Conservation (phyloP, 345 rosid species). For the Linum usitatissimum region DNA sequence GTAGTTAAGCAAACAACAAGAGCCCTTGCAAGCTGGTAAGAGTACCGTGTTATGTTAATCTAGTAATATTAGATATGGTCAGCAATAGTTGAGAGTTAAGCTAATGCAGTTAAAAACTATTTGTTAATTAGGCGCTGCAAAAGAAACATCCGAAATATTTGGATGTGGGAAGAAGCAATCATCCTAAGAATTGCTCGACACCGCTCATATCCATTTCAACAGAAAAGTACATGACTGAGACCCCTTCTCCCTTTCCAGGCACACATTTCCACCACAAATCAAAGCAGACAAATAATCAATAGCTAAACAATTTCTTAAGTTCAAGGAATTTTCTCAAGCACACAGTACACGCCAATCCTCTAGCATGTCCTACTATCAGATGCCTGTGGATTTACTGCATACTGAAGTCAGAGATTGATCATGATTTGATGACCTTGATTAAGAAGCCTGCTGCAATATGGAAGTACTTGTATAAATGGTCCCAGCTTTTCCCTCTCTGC, state of each 20-base stretch:
- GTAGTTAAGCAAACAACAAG: constrained; percentile 4
- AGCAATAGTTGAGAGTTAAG: neutral
- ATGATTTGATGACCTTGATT: constrained; percentile 49
- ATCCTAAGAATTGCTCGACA: neutral
- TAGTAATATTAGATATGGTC: neutral
- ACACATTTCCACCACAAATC: neutral
- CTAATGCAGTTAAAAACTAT: neutral
- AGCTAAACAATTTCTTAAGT: neutral
- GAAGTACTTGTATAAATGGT: constrained; percentile 68
- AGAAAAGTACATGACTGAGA: neutral
- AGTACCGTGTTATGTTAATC: neutral
- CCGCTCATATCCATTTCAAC: neutral
- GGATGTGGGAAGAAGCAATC: neutral
- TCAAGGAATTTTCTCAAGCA: neutral
- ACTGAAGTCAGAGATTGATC: neutral
- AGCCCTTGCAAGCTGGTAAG: neutral
- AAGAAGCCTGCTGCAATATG: constrained; percentile 59
- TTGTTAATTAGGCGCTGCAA: neutral
- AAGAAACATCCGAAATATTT: neutral
- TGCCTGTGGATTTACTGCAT: neutral
- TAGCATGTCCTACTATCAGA: neutral
- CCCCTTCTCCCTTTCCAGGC: neutral
- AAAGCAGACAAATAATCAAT: neutral
- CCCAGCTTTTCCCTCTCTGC: constrained; percentile 78
- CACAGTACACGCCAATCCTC: neutral